Evolutionary conservation across 257 asterid genomes (phyloP).

Genomic region (Gardenia jasminoides): DNA sequence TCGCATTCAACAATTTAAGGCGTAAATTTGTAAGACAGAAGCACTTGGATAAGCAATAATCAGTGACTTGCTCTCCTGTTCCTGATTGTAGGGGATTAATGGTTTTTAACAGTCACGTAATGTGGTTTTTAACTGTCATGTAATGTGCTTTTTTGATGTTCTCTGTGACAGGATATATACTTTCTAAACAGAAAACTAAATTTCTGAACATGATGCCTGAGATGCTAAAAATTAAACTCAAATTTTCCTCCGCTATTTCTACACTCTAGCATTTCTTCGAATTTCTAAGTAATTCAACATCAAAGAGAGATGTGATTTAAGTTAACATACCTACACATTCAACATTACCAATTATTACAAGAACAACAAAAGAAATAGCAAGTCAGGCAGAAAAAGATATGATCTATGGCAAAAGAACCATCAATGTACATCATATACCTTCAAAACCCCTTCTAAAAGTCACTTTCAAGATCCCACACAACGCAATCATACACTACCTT

Average conservation of each 20-base stretch:
- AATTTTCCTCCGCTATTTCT: neutral
- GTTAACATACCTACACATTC: neutral
- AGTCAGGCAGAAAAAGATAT: neutral
- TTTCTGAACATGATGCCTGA: neutral
- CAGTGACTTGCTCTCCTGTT: neutral
- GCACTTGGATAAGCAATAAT: too few species aligned
- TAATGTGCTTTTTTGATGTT: neutral
- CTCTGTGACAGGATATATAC: neutral
- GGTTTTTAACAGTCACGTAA: neutral
- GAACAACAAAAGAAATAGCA: neutral
- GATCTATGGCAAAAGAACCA: neutral
- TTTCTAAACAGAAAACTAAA: neutral
- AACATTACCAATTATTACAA: neutral
- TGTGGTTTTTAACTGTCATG: neutral
- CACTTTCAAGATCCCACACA: neutral
- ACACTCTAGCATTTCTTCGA: neutral
- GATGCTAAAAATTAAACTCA: neutral
- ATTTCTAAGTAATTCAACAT: neutral
- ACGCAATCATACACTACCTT: neutral
- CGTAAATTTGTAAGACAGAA: neutral
- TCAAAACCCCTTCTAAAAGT: neutral
- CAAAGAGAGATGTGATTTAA: neutral
- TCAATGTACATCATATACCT: neutral
- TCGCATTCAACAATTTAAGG: neutral
- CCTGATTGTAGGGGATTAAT: neutral